phyloP scores from a whole-genome alignment of 2,329 filamentous ascomycete species.

The Trichoderma oligosporum region DNA sequence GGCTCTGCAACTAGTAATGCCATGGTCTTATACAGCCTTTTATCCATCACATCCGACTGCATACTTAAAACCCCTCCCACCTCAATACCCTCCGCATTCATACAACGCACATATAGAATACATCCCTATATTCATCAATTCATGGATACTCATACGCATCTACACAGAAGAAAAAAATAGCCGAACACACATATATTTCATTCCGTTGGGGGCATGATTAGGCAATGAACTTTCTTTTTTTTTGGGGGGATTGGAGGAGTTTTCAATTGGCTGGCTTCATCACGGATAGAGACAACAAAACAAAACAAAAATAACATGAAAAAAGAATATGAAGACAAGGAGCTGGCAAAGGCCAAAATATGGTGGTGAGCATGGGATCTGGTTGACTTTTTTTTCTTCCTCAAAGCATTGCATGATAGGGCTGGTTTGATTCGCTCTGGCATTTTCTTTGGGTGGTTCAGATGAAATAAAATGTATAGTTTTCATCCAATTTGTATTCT shows the following conservation, averaged over 20 bases:
- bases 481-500: background rate
- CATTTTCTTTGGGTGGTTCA: constrained; percentile 1
- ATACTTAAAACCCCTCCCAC: background rate
- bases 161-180: background rate
- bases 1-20: constrained; percentile 3
- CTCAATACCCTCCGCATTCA: background rate
- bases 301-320: background rate
- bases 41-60: constrained; percentile 7
- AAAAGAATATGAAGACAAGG: background rate
- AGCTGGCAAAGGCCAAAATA: background rate
- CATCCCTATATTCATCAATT: background rate
- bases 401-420: constrained; percentile 12
- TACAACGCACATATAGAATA: background rate
- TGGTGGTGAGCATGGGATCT: background rate
- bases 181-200: background rate
- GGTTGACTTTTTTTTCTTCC: background rate
- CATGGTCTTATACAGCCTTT: constrained; percentile 5
- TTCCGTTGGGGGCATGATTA: background rate
- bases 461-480: constrained; percentile 1
- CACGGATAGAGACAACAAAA: constrained; percentile 9
- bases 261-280: background rate
- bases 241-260: too few species aligned
- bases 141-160: constrained; percentile 5
- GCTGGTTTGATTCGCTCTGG: constrained; percentile 7
- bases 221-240: background rate